Evolutionary conservation across 192 early-diverging fungal species (phyloP), one percentile per base, ranked within the genome.

Genomic region (Glomus cerebriforme): DNA sequence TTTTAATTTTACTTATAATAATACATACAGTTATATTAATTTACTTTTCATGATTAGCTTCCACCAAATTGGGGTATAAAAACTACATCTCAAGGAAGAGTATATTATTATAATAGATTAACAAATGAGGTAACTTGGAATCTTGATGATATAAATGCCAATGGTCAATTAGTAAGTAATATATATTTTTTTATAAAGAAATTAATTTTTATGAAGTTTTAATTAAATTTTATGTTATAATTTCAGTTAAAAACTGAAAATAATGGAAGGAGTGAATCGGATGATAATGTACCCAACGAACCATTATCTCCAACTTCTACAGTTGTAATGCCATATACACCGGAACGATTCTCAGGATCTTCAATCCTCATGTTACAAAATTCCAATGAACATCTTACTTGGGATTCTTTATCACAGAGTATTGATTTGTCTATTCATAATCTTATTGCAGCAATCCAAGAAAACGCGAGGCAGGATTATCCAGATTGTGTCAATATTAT

Each of bases 121-220:
- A 91, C 87, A 3, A 75, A 84, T 13, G 81, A 86, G 49, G 83
- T 83, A n/a, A 88, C 87, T 49, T 91, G 90, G 90, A 82, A 69
- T 34, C 81, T 83, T 31, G 88, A 88, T 34, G 83, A 82, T 62
- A 63, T 79, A 26, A 82, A 85, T 47, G 22, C 7, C 9, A 43
- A 37, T 54, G 66, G 32, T 78, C 77, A 59, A 37, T 39, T 78
- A 35, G 43, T 77, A 31, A 29, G 13, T n/a, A 12, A 43, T 43
- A 5, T 19, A 54, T 43, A 43, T 43, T 43, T 54, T 15, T 49
- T 17, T 19, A 49, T 17, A 49, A 17, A 5, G 5, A 15, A 49
- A 15, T 19, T 9, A 39, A 39, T 49, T 49, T 2, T 43, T 43
- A 9, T 43, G 39, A 49, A 49, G 2, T 22, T 22, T 17, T 22